Percentiles rank a stretch among this genome's conserved stretches.
Evolutionary conservation across 2,329 filamentous ascomycete genomes (phyloP).

Genomic region (Neopestalotiopsis sp.): DNA sequence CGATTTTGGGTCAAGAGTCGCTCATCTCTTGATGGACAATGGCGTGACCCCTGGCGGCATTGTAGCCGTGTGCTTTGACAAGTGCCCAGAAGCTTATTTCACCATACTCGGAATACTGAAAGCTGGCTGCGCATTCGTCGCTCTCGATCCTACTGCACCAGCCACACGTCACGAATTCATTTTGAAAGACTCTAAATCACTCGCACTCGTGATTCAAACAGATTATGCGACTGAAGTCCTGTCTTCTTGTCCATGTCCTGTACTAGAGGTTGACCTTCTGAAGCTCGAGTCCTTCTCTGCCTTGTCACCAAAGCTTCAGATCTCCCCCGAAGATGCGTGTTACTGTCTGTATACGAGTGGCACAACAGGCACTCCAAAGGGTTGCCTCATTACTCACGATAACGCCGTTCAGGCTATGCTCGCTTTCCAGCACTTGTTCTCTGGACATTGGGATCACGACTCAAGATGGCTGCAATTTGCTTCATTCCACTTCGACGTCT

Average conservation of each 20-base stretch:
- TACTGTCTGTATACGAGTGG: constrained; percentile 90
- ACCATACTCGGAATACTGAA: constrained; percentile 84
- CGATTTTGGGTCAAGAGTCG: constrained; percentile 72
- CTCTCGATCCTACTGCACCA: constrained; percentile 78
- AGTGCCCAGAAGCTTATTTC: constrained; percentile 84
- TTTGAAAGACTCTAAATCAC: constrained; percentile 72
- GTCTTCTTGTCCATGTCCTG: constrained; percentile 38
- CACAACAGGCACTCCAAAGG: constrained; percentile 86
- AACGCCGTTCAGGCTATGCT: constrained; percentile 91
- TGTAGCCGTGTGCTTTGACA: constrained; percentile 81
- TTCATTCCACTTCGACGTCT: constrained; percentile 93
- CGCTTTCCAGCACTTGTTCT: constrained; percentile 81
- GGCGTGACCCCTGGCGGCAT: constrained; percentile 63
- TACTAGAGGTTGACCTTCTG: constrained; percentile 40
- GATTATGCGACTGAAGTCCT: constrained; percentile 31
- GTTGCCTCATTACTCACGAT: constrained; percentile 86
- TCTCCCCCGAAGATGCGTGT: constrained; percentile 63
- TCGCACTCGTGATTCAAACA: constrained; percentile 63
- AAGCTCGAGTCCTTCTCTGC: constrained; percentile 31
- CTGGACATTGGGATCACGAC: constrained; percentile 71
- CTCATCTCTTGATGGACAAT: constrained; percentile 62
- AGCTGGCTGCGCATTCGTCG: constrained; percentile 80
- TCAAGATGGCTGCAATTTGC: constrained; percentile 94
- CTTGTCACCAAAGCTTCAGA: constrained; percentile 35
- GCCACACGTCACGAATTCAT: constrained; percentile 79